Conservation (phyloP, 768 basidiomycete species). For the Dentipellis sp. region DNA sequence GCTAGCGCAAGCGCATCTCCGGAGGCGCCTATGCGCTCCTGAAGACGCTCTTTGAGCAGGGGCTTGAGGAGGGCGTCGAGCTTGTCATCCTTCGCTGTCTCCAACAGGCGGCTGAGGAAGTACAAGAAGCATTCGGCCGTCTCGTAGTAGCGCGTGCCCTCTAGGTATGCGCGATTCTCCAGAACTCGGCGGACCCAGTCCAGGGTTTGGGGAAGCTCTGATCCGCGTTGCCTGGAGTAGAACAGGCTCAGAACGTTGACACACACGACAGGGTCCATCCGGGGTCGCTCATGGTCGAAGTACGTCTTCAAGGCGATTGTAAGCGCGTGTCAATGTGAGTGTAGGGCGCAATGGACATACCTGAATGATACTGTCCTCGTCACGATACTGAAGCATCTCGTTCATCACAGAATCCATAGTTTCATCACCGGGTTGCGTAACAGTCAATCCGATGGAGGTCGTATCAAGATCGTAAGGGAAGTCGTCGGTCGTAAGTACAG, state of each 20-base stretch:
- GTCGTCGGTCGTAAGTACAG: constrained; percentile 33
- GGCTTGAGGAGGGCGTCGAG: constrained; percentile 29
- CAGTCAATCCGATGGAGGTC: constrained; percentile 42
- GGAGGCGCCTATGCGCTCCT: constrained; percentile 38
- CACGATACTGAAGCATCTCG: constrained; percentile 44
- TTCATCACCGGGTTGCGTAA: constrained; percentile 24
- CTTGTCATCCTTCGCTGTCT: constrained; percentile 20
- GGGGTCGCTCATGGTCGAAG: constrained; percentile 40
- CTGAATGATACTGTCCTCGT: constrained; percentile 38
- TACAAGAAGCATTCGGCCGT: constrained; percentile 44
- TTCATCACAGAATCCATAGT: constrained; percentile 38
- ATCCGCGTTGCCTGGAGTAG: constrained; percentile 38
- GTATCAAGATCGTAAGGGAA: constrained; percentile 53
- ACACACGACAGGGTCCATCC: constrained; percentile 45
- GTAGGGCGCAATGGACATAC: constrained; percentile 6
- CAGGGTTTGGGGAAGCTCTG: constrained; percentile 33
- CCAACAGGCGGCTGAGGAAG: constrained; percentile 38
- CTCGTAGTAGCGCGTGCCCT: constrained; percentile 47
- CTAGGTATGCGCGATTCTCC: constrained; percentile 40
- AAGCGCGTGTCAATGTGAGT: not conserved
- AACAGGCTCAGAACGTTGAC: constrained; percentile 42
- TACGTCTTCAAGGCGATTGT: constrained; percentile 31
- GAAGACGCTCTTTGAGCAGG: constrained; percentile 34
- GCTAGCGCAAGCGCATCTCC: constrained; percentile 48
- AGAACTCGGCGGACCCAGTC: constrained; percentile 43